Base-by-base conservation (phyloP, 1,139 yeast genomes). In the Taiozyma sp. region DNA sequence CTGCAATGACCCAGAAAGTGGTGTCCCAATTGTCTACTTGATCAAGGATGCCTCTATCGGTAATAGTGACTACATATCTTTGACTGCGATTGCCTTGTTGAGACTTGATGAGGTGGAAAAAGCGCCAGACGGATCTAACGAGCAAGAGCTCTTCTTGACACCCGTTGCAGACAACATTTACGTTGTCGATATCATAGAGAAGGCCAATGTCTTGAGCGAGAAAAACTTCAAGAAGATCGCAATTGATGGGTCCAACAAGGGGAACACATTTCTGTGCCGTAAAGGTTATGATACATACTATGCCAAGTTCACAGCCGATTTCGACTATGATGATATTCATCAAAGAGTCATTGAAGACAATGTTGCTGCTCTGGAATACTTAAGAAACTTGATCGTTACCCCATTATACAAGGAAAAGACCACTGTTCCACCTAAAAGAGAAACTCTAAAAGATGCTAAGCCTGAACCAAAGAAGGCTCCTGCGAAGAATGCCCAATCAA, bases 241-340 rank as follows among this genome's bases (percentile, higher is more conserved):
- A 16, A 55, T 59, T 38, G 65, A 62, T 44, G 51, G 48, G 13
- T 62, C 64, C 4, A 60, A 55, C 39, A 48, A 48, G 16, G 59
- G 51, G 16, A 51, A 40, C 27, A 58, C 59, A 7, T 62, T 60
- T 45, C 6, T 61, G 3, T 58, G 58, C 39, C 57, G 60, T 1
- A 53, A 48, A 46, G 64, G 65, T 9, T 59, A 57, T 46, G 64
- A 62, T 39, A 53, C 61, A 3, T 60, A 54, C 46, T 56, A 51
- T 38, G 50, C 53, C 19, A 43, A 49, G 1, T 59, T 42, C 46
- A 51, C 61, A 9, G 30, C 34, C 8, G 36, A 43, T 4, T 43
- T 56, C 16, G 56, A 60, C 39, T 56, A 60, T 24, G 44, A 46
- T 2, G 43, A 49, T 4, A 41, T 55, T 13, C 51, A 47, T 40